Percentiles rank a stretch among this genome's conserved stretches.
These are phyloP conservation scores for Themeda triandra DNA, from an alignment of 176 grass and related monocot genomes.

Conservation along the genomic window DNA sequence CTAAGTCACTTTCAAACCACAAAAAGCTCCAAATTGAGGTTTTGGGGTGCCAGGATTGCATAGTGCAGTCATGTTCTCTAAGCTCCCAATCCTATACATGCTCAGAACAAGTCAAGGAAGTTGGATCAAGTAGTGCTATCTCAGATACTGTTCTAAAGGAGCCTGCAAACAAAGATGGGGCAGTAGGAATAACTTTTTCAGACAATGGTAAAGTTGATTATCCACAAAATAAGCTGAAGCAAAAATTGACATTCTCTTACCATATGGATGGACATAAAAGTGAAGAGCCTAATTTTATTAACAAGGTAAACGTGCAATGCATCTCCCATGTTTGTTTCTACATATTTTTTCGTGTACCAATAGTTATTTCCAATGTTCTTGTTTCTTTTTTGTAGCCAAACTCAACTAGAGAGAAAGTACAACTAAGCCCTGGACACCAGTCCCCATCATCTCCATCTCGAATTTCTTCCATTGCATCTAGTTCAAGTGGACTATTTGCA, in stretches of 20 bases:
- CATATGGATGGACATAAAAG: neutral
- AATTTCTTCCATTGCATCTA: slow-evolving; percentile 20
- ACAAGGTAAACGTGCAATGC: slow-evolving; percentile 6
- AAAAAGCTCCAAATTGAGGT: slow-evolving; percentile 34
- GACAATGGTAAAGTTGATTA: neutral
- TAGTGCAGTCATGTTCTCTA: slow-evolving; percentile 21
- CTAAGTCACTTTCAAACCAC: slow-evolving; percentile 5
- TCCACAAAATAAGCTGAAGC: neutral
- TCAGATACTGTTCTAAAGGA: slow-evolving; percentile 10
- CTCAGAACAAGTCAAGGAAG: slow-evolving; percentile 16
- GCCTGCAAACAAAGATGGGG: neutral
- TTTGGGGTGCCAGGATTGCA: slow-evolving; percentile 34
- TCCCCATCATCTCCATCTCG: neutral
- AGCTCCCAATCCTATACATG: slow-evolving; percentile 1
- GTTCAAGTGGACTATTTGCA: slow-evolving; percentile 24
- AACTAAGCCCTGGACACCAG: neutral
- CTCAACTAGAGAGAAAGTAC: neutral
- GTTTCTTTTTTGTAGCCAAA: slow-evolving; percentile 27
- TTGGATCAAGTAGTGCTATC: slow-evolving; percentile 18
- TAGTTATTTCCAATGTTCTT: neutral
- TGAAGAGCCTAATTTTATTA: neutral
- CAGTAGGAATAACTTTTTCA: neutral
- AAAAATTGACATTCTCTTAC: neutral
- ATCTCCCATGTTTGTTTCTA: neutral
- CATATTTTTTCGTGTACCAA: neutral